Conservation (phyloP, 257 asterid genomes). For the Fraxinus americana region DNA sequence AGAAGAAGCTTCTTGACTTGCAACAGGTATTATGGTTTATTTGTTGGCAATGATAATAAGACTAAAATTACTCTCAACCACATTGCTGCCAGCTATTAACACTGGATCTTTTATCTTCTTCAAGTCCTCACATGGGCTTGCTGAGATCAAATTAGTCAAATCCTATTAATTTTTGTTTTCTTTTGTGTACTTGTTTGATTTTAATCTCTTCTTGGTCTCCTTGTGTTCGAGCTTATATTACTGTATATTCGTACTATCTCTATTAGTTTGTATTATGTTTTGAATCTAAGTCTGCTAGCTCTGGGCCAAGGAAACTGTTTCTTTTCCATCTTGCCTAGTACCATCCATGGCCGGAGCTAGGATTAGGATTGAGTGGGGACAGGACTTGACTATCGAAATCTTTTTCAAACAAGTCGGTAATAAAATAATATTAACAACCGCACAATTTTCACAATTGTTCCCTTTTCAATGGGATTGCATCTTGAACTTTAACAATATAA, state of each 20-base stretch:
- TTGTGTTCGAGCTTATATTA: neutral
- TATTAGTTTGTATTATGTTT: neutral
- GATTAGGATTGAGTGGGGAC: too few relatives aligned
- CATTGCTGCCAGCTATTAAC: neutral
- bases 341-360: neutral
- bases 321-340: neutral
- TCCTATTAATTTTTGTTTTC: too few relatives aligned
- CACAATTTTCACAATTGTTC: too few relatives aligned
- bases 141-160: too few relatives aligned
- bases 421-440: too few relatives aligned
- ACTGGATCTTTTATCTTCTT: too few relatives aligned
- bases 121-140: too few relatives aligned
- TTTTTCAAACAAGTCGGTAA: too few relatives aligned
- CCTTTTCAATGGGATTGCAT: neutral
- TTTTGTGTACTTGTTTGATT: too few relatives aligned
- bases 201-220: neutral
- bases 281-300: neutral
- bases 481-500: neutral
- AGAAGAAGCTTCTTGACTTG: constrained; percentile 91
- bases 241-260: neutral
- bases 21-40: constrained; percentile 68
- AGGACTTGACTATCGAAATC: too few relatives aligned
- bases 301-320: neutral
- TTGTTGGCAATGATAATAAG: constrained; percentile 25
- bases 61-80: neutral